phyloP scores from a whole-genome alignment of 78 protist species.

The Polysphondylium violaceum region DNA sequence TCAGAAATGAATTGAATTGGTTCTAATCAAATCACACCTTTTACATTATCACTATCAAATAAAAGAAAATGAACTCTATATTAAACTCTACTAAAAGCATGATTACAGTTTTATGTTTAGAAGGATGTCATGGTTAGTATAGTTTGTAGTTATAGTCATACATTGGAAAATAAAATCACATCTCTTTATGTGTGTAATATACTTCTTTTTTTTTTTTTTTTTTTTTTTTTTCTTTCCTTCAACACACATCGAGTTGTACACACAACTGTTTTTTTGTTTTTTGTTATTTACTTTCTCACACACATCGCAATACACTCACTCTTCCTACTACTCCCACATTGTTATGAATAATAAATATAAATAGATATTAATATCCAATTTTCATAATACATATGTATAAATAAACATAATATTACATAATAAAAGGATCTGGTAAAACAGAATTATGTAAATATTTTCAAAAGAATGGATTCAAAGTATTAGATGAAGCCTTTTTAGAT shows the following conservation, averaged over 20 bases:
- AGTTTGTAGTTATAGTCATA: not conserved
- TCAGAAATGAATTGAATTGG: not conserved
- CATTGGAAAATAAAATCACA: too few relatives aligned
- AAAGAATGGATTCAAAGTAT: slow-evolving; percentile 31
- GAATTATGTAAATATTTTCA: slow-evolving; percentile 62
- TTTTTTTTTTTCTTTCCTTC: not conserved
- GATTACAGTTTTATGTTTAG: slow-evolving; percentile 59
- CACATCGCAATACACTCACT: not conserved
- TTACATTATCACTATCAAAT: not conserved
- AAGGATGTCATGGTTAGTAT: slow-evolving; percentile 71
- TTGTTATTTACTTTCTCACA: not conserved
- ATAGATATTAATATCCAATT: not conserved
- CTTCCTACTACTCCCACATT: not conserved
- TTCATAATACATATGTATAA: not conserved
- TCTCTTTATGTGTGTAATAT: not conserved
- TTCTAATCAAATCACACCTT: not conserved
- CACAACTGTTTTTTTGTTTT: not conserved
- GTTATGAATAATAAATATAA: too few relatives aligned
- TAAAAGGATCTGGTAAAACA: slow-evolving; percentile 71
- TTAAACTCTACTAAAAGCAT: not conserved
- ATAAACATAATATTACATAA: not conserved
- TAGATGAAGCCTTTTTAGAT: slow-evolving; percentile 81
- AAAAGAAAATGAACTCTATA: not conserved
- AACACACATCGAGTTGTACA: not conserved
- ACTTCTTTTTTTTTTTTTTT: not conserved